These are phyloP conservation scores for Passiflora organensis DNA, from an alignment of 345 rosid species.

Conservation along the genomic window DNA sequence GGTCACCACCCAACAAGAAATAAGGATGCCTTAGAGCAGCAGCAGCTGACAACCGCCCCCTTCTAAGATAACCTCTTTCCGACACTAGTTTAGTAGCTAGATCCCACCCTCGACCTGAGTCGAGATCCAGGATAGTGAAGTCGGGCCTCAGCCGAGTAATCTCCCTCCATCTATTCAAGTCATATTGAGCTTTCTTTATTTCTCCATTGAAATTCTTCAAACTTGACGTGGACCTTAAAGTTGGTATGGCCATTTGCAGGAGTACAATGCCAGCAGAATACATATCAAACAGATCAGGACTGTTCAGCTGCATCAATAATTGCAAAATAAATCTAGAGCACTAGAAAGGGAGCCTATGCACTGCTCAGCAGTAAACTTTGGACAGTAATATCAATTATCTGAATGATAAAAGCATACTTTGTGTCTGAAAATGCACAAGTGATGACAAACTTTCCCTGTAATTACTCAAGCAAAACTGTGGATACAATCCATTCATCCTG, in stretches of 20 bases:
- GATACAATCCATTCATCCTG: too few species aligned
- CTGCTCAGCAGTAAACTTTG: not conserved
- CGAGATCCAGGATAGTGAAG: slow-evolving; percentile 74
- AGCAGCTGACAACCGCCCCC: slow-evolving; percentile 88
- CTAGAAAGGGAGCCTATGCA: not conserved
- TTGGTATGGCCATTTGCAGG: slow-evolving; percentile 91
- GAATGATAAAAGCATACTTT: too few species aligned
- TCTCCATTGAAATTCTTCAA: slow-evolving; percentile 81
- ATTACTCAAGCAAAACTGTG: too few species aligned
- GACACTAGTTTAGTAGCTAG: slow-evolving; percentile 77
- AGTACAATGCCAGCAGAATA: slow-evolving; percentile 87
- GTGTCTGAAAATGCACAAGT: too few species aligned
- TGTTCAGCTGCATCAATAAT: slow-evolving; percentile 59
- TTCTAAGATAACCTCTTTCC: slow-evolving; percentile 66
- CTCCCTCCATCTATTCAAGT: slow-evolving; percentile 72
- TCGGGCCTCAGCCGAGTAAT: slow-evolving; percentile 66
- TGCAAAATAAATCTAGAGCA: slow-evolving; percentile 14
- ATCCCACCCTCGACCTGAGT: slow-evolving; percentile 97
- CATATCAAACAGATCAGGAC: slow-evolving; percentile 93
- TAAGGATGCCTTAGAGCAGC: slow-evolving; percentile 92
- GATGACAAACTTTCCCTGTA: too few species aligned
- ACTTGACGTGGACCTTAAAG: slow-evolving; percentile 55
- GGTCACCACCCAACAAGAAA: slow-evolving; percentile 86
- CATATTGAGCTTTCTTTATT: slow-evolving; percentile 48
- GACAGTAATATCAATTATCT: not conserved